Base-by-base conservation (phyloP, 352 stramenopile species). In the Blastocystis sp. region DNA sequence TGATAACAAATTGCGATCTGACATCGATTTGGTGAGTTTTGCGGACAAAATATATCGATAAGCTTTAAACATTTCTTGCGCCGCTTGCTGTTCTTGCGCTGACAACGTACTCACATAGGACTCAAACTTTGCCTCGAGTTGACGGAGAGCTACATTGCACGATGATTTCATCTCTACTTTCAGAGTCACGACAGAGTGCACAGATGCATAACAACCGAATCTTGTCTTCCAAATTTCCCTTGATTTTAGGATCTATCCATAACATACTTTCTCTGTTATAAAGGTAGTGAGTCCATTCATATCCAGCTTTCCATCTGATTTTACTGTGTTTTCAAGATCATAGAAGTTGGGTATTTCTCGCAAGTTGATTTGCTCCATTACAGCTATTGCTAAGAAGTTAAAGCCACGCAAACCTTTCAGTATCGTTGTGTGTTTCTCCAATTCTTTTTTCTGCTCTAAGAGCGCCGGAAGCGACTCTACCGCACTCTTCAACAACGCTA, bases 381-480 rank as follows among this genome's bases (percentile, higher is more conserved):
- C 92, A 26, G 94, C 73, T 84, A 84, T 5, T 9, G 7, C 18
- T 84, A 13, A 84, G 18, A 1, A 37, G 7, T 0, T 41, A 5
- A 8, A 20, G 5, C 5, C 37, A 15, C n/a, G 0, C 50, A 7
- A 13, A 88, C 66, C 93, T 90, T 96, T 93, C 23, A 97, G 90
- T 68, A 97, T 94, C 62, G 93, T 95, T 0, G 94, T 97, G 89
- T 97, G 94, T 43, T 94, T 91, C 91, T 97, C 94, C 7, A 97
- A 82, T 69, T 93, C 92, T 87, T 95, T 95, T 90, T 97, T 97
- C 53, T 93, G 91, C 55, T 94, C 92, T 61, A 97, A 91, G 18
- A 97, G 90, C 34, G 92, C 91, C 3, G 94, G 94, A 20, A 97
- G 90, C 6, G 92, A 94, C 90, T 95, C 93, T 29, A 97, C 93